Percentiles rank a stretch among this genome's conserved stretches.
Evolutionary conservation across 2,329 filamentous ascomycete genomes (phyloP).

Genomic region (Clonostachys solani): DNA sequence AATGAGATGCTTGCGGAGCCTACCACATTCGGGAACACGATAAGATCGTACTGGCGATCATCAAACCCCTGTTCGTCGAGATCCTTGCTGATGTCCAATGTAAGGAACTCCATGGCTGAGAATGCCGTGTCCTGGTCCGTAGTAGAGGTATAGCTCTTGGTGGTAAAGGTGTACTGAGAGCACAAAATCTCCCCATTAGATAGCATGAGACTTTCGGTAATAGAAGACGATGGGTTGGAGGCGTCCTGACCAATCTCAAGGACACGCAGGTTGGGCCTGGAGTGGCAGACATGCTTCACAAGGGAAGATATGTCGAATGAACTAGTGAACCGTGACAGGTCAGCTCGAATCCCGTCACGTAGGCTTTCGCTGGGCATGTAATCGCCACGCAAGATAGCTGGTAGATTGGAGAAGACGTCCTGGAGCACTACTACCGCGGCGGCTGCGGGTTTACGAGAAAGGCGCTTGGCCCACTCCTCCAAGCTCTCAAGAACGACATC

Average conservation of each 20-base stretch:
- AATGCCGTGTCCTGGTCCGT: too few relatives aligned
- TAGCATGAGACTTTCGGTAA: neutral
- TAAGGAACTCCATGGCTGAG: constrained; percentile 13
- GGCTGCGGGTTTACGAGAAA: too few relatives aligned
- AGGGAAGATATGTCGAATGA: too few relatives aligned
- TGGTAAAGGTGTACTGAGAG: constrained; percentile 18
- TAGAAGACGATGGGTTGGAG: constrained; percentile 19
- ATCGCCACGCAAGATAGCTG: too few relatives aligned
- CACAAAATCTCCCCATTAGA: neutral
- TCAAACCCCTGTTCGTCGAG: constrained; percentile 19
- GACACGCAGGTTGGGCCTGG: constrained; percentile 12
- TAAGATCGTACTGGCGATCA: constrained; percentile 14
- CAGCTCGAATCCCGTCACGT: too few relatives aligned
- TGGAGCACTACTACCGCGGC: too few relatives aligned
- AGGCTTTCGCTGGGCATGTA: too few relatives aligned
- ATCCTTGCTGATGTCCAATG: constrained; percentile 22
- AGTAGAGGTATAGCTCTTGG: constrained; percentile 2
- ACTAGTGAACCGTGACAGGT: too few relatives aligned
- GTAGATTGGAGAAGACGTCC: too few relatives aligned
- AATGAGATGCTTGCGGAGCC: constrained; percentile 16
- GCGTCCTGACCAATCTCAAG: constrained; percentile 22
- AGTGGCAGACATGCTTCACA: neutral
- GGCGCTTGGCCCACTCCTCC: too few relatives aligned
- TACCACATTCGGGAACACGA: constrained; percentile 20
- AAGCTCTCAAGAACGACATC: too few relatives aligned